Evolutionary conservation across 176 grass and related monocot genomes (phyloP), one percentile per base, ranked within the genome.

Genomic region (Rhynchospora breviuscula): DNA sequence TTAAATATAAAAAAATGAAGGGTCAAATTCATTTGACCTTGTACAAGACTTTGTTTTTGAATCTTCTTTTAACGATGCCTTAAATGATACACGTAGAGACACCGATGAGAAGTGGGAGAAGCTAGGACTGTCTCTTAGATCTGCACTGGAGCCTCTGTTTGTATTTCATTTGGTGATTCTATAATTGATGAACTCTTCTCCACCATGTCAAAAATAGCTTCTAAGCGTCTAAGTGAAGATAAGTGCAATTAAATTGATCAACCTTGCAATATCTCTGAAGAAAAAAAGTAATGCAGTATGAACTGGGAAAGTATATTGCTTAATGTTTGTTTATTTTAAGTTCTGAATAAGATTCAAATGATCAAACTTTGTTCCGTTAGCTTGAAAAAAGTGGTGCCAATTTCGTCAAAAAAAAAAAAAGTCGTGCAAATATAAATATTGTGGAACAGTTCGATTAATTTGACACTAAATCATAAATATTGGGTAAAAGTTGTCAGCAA

Each of bases 11-110:
- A 21, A 21, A 19, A 44, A 29, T 5, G 65, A 84, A 84, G 82
- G 47, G 40, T 84, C n/a, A n/a, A n/a, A n/a, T n/a, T n/a, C 82
- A 59, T 84, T 84, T 72, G 82, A 84, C 10, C 1, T 84, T 35
- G n/a, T 73, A 11, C 23, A 73, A 3, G 8, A 54, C n/a, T 14
- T 52, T 17, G 23, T 74, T 29, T 33, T 49, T 14, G 46, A 84
- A 33, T 40, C 35, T 40, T 40, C 35, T 40, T 35, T 40, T 40
- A 40, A 3, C 4, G 35, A 40, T 40, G 35, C 35, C 4, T 3
- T 4, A 40, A 40, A 66, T 66, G 19, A 10, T 7, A 14, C 3
- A 46, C 35, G 6, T 6, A 5, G 45, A 26, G 59, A 82, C 18
- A 7, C 0, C 54, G 13, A 2, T 12, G 45, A 8, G 23, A 53